A percentile compares a stretch with the other conserved stretches of the same genome.
phyloP scores from a whole-genome alignment of 225 moss, liverwort and hornwort genomes.

The Antitrichia curtipendula region DNA sequence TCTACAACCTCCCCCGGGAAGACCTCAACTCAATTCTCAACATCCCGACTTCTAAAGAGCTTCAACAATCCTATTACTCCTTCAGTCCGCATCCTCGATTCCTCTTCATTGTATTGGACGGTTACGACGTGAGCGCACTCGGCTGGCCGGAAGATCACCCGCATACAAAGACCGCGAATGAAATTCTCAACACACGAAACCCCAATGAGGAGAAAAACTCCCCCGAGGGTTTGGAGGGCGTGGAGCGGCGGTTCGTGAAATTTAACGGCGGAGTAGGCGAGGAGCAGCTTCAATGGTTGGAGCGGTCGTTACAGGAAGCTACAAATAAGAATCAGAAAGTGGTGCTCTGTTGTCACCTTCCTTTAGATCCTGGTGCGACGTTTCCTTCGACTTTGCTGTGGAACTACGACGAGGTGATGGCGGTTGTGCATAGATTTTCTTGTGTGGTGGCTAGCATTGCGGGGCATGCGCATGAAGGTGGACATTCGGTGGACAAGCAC shows the following conservation, averaged over 20 bases:
- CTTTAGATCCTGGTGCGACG: slow-evolving; percentile 43
- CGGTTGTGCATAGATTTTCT: slow-evolving; percentile 40
- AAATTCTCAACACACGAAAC: slow-evolving; percentile 42
- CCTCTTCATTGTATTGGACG: slow-evolving; percentile 69
- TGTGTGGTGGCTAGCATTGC: slow-evolving; percentile 83
- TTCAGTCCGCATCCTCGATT: slow-evolving; percentile 44
- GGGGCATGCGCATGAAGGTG: slow-evolving; percentile 76
- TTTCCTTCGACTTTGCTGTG: slow-evolving; percentile 54
- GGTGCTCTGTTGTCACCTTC: slow-evolving; percentile 80
- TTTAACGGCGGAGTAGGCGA: slow-evolving; percentile 75
- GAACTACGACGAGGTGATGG: slow-evolving; percentile 76
- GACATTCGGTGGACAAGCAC: slow-evolving; percentile 56
- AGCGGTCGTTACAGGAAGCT: slow-evolving; percentile 34
- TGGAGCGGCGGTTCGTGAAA: slow-evolving; percentile 62
- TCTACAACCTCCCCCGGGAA: slow-evolving; percentile 77
- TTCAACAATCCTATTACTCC: slow-evolving; percentile 47
- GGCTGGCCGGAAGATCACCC: slow-evolving; percentile 80
- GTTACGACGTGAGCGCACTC: slow-evolving; percentile 79
- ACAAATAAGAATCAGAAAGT: slow-evolving; percentile 36
- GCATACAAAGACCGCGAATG: slow-evolving; percentile 37
- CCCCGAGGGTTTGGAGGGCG: slow-evolving; percentile 54
- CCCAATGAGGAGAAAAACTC: slow-evolving; percentile 80
- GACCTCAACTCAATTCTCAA: slow-evolving; percentile 46
- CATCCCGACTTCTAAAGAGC: slow-evolving; percentile 46
- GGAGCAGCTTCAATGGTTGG: slow-evolving; percentile 64